These are phyloP conservation scores for Quercus glauca DNA, from an alignment of 306 rosid species.

Conservation along the genomic window DNA sequence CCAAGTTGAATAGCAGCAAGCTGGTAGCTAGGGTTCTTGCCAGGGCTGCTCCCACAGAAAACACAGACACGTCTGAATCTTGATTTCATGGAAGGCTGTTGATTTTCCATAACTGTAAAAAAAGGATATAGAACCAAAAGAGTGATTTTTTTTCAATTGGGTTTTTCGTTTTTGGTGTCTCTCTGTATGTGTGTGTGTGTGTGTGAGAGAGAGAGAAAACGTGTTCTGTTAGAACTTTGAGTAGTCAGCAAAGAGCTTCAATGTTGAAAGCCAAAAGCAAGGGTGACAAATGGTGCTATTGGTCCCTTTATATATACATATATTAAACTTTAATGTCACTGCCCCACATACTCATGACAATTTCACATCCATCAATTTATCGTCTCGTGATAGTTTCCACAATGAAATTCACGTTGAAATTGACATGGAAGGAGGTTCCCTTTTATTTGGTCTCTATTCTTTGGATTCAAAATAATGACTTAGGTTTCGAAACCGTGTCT, in stretches of 20 bases:
- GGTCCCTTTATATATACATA: slow-evolving; percentile 31
- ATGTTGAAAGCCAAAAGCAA: slow-evolving; percentile 24
- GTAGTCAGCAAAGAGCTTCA: not conserved
- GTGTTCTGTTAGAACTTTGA: slow-evolving; percentile 20
- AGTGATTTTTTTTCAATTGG: not conserved
- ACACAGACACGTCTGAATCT: slow-evolving; percentile 84
- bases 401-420: slow-evolving; percentile 7
- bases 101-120: slow-evolving; percentile 39
- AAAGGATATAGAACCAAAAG: not conserved
- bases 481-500: not conserved
- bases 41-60: slow-evolving; percentile 89
- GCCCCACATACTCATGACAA: not conserved
- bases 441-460: not conserved
- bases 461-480: slow-evolving; percentile 1
- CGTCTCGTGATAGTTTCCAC: slow-evolving; percentile 20
- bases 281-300: slow-evolving; percentile 28
- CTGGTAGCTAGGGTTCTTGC: slow-evolving; percentile 78
- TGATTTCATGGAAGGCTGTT: slow-evolving; percentile 33
- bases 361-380: slow-evolving; percentile 14
- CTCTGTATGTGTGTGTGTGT: too few relatives aligned
- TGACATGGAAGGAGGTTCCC: not conserved
- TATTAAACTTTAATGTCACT: not conserved
- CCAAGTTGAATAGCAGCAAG: slow-evolving; percentile 83
- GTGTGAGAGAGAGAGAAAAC: not conserved
- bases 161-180: not conserved